Conservation (phyloP, 805 yeast species). For the Kluyveromyces starmeri region DNA sequence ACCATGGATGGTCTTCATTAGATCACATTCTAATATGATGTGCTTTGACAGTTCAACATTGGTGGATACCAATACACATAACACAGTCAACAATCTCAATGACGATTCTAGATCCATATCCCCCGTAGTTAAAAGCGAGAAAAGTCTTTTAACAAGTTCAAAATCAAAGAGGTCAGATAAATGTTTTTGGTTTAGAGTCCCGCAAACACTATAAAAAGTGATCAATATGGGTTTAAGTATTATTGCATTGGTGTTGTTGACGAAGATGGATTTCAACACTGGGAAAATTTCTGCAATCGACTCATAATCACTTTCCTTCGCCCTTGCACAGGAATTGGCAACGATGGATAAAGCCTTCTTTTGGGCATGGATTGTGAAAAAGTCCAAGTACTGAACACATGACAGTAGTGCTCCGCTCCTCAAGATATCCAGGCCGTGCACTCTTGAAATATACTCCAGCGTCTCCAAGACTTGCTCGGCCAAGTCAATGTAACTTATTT, state of each 20-base stretch:
- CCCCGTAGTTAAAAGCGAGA: constrained; percentile 20
- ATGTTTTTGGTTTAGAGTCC: constrained; percentile 13
- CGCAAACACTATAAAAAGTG: constrained; percentile 21
- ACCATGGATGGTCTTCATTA: constrained; percentile 40
- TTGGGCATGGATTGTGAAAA: constrained; percentile 84
- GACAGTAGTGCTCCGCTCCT: constrained; percentile 53
- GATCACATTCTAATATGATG: constrained; percentile 39
- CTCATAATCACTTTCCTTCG: constrained; percentile 37
- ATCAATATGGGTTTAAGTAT: constrained; percentile 17
- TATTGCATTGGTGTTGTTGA: constrained; percentile 42
- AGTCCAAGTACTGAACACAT: constrained; percentile 69
- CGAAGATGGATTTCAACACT: constrained; percentile 43
- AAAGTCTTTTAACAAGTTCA: constrained; percentile 29
- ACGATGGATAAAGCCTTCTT: constrained; percentile 67
- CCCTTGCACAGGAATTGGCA: constrained; percentile 53
- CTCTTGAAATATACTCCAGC: constrained; percentile 54
- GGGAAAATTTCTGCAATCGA: constrained; percentile 51
- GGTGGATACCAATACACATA: constrained; percentile 35
- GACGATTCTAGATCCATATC: constrained; percentile 28
- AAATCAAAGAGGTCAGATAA: constrained; percentile 19
- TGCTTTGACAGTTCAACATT: constrained; percentile 36
- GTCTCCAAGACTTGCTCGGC: constrained; percentile 87
- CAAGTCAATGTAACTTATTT: constrained; percentile 76
- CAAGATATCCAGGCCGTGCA: constrained; percentile 43
- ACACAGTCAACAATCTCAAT: constrained; percentile 32